phyloP scores from a whole-genome alignment of 352 stramenopile species.

The Globisporangium solare region DNA sequence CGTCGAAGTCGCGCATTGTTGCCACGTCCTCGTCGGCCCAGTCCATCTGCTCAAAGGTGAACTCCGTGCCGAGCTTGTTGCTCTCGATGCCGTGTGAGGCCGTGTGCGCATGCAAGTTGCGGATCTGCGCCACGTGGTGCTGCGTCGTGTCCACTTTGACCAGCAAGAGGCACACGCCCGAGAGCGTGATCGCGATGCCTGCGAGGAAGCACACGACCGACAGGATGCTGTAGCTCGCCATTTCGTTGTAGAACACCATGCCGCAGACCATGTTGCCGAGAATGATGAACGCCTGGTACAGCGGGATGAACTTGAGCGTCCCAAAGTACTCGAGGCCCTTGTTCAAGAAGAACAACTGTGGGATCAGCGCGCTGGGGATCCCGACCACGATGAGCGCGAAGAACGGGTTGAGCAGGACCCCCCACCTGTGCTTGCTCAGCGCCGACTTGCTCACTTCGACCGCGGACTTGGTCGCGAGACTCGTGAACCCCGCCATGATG shows the following conservation, averaged over 20 bases:
- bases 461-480: conserved; percentile 68
- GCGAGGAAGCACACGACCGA: conserved; percentile 43
- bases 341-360: conserved; percentile 78
- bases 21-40: conserved; percentile 40
- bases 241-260: conserved; percentile 80
- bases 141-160: conserved; percentile 41
- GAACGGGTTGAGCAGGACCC: conserved; percentile 55
- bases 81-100: neutral
- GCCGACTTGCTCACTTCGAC: conserved; percentile 60
- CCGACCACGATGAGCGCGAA: conserved; percentile 56
- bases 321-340: conserved; percentile 74
- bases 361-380: conserved; percentile 54
- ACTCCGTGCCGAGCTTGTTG: conserved; percentile 31
- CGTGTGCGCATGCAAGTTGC: neutral
- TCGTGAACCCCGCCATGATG: conserved; percentile 76
- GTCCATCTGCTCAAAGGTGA: conserved; percentile 60
- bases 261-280: conserved; percentile 70
- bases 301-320: conserved; percentile 75
- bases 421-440: conserved; percentile 30
- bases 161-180: conserved; percentile 54
- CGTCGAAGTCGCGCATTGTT: conserved; percentile 52
- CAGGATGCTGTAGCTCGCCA: conserved; percentile 44
- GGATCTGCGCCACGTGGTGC: conserved; percentile 7
- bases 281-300: conserved; percentile 84
- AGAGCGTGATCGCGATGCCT: conserved; percentile 55